These are phyloP conservation scores for Gymnopilus junonius DNA, from an alignment of 768 basidiomycete species.

Conservation along the genomic window DNA sequence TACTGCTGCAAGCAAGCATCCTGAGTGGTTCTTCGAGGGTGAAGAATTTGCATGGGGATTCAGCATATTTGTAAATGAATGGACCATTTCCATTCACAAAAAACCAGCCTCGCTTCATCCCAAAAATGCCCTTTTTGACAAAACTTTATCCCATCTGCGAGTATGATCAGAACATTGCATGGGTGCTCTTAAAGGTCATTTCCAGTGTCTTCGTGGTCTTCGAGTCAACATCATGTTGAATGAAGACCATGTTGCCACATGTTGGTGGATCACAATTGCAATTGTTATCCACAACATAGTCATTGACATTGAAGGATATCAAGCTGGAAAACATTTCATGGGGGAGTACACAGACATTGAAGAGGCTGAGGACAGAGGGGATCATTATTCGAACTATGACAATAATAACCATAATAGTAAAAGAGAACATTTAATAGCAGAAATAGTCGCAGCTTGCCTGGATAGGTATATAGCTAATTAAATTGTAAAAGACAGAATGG, in stretches of 20 bases:
- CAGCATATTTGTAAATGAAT: no score
- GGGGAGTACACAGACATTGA: neutral
- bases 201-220: constrained; percentile 33
- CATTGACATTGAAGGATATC: constrained; percentile 31
- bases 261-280: constrained; percentile 33
- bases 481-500: no score
- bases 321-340: constrained; percentile 17
- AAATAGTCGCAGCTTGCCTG: neutral
- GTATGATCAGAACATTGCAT: constrained; percentile 42
- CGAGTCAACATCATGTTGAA: constrained; percentile 33
- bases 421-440: no score
- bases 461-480: neutral
- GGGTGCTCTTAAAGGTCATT: constrained; percentile 38
- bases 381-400: neutral
- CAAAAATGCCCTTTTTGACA: no score
- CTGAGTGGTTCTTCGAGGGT: no score
- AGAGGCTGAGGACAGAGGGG: neutral
- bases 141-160: no score
- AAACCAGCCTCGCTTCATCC: no score
- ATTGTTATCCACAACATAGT: constrained; percentile 24
- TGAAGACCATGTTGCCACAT: constrained; percentile 27
- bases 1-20: no score
- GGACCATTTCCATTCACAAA: no score
- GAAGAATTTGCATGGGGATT: no score
- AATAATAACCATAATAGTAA: neutral